These are phyloP conservation scores for Penicillium angulare DNA, from an alignment of 495 filamentous ascomycete genomes.

Conservation along the genomic window DNA sequence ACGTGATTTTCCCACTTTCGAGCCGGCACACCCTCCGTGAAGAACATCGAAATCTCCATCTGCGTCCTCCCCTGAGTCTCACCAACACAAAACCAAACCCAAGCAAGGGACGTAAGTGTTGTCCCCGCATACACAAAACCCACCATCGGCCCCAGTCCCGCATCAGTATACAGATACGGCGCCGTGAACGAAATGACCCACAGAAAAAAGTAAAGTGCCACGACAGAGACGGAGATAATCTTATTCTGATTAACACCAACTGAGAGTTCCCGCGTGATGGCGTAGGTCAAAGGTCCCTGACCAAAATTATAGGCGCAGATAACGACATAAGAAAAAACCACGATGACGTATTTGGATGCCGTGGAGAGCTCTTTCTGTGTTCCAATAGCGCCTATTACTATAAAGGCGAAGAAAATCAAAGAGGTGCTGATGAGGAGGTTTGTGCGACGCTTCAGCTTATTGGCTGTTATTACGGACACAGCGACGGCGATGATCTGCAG, in stretches of 20 bases:
- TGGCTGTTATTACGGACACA: conserved; percentile 27
- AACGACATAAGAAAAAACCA: conserved; percentile 32
- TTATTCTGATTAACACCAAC: conserved; percentile 39
- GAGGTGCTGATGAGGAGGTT: conserved; percentile 33
- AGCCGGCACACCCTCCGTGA: conserved; percentile 25
- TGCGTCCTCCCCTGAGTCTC: conserved; percentile 32
- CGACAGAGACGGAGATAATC: conserved; percentile 32
- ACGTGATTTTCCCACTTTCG: conserved; percentile 1
- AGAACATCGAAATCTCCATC: conserved; percentile 31
- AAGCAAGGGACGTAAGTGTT: conserved; percentile 27
- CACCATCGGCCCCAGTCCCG: conserved; percentile 35
- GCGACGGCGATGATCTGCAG: conserved; percentile 34
- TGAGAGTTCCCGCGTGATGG: conserved; percentile 34
- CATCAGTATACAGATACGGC: conserved; percentile 39
- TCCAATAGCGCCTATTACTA: conserved; percentile 35
- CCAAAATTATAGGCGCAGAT: conserved; percentile 38
- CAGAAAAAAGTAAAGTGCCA: conserved; percentile 29
- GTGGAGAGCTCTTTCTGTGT: conserved; percentile 16
- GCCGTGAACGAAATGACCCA: conserved; percentile 37
- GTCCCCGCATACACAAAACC: conserved; percentile 37
- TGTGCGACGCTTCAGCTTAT: conserved; percentile 29
- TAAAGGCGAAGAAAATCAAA: conserved; percentile 16
- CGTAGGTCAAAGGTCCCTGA: conserved; percentile 30
- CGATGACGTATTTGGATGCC: conserved; percentile 23
- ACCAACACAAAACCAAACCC: conserved; percentile 41